A percentile compares a stretch with the other conserved stretches of the same genome.
Conservation (phyloP, 2,329 filamentous ascomycete species). For the Neopestalotiopsis sp. region DNA sequence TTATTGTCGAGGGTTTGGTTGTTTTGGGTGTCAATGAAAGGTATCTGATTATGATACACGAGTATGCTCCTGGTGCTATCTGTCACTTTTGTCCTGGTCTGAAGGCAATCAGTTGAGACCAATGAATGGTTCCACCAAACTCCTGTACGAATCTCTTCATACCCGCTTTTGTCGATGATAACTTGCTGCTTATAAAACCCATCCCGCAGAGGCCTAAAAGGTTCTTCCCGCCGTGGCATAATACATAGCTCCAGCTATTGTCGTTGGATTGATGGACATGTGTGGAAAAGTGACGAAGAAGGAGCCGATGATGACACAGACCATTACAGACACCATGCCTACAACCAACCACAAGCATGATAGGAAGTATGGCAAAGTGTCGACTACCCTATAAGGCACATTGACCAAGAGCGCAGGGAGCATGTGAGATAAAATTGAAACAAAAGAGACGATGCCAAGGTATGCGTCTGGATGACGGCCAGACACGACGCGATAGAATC, state of each 20-base stretch:
- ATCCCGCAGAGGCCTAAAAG: too few species aligned
- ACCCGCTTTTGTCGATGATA: too few species aligned
- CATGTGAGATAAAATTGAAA: conserved; percentile 42
- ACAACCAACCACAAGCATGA: conserved; percentile 41
- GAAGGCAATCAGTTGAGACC: too few species aligned
- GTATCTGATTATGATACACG: too few species aligned
- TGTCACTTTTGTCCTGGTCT: too few species aligned
- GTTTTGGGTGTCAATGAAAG: too few species aligned
- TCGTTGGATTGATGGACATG: conserved; percentile 42
- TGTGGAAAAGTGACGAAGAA: conserved; percentile 40
- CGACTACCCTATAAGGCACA: conserved; percentile 42
- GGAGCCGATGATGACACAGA: conserved; percentile 38
- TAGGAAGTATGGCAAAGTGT: conserved; percentile 37
- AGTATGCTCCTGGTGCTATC: too few species aligned
- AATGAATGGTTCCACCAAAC: too few species aligned
- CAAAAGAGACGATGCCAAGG: conserved; percentile 38
- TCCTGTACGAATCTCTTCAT: too few species aligned
- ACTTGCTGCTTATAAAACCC: too few species aligned
- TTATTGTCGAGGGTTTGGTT: too few species aligned
- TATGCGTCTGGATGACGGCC: conserved; percentile 38
- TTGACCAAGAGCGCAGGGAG: conserved; percentile 45
- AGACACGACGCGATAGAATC: conserved; percentile 43
- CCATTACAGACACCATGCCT: conserved; percentile 41
- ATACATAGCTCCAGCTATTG: conserved; percentile 42
- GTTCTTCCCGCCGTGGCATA: conserved; percentile 31